Base-by-base conservation (phyloP, 2,329 filamentous ascomycete genomes). In the Fusarium musae region DNA sequence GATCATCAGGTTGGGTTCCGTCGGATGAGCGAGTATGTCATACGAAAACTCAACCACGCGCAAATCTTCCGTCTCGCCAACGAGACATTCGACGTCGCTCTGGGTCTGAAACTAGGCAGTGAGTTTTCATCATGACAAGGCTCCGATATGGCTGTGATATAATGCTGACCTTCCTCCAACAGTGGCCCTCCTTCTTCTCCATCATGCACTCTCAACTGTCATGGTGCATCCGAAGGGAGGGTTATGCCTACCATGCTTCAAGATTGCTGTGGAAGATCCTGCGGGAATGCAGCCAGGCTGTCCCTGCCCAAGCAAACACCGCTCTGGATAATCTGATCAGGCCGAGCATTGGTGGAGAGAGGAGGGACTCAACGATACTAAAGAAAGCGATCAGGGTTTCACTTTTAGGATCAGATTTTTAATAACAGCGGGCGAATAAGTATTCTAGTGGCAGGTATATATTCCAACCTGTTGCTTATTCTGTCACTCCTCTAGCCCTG, bases 191-290 rank as follows among this genome's bases (percentile, higher is more conserved):
- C 40, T 43, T 23, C 40, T 43, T 1, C 1, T 43, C 0, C 40
- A 23, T 13, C n/a, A 43, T 23, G 40, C 40, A 43, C n/a, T 43
- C n/a, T 43, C 40, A 16, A n/a, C 16, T n/a, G 3, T 3, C 5
- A 43, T 23, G n/a, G 40, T 4, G 40, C n/a, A 10, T 16, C 40
- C n/a, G 3, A 43, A 43, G n/a, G 40, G n/a, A 43, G n/a, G 40
- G 0, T 2, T 43, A 4, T 43, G 40, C 40, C n/a, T 43, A 43
- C 40, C 3, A 2, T 43, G 40, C 40, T 43, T 43, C 40, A 43
- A 43, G 0, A 43, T 43, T 4, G 5, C n/a, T 3, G n/a, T 4
- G 0, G 15, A 23, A 4, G n/a, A 43, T 23, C n/a, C 40, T 4
- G 40, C 23, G 9, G n/a, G n/a, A 4, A 43, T 43, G n/a, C 40